These are phyloP conservation scores for Teunomyces tritomae DNA, from an alignment of 805 yeast genomes.

Conservation along the genomic window DNA sequence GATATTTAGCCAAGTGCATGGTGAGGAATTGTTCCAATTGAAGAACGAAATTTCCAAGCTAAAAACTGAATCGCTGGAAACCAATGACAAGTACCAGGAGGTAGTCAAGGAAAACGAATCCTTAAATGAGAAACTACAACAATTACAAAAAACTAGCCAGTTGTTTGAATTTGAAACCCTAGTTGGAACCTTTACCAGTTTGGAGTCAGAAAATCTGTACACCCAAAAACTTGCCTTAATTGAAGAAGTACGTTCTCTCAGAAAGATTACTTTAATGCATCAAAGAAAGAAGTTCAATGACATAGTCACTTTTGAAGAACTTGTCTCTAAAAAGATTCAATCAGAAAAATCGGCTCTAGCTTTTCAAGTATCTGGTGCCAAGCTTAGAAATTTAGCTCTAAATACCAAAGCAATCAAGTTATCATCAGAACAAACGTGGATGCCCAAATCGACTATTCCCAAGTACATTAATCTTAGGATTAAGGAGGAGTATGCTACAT, in stretches of 20 bases:
- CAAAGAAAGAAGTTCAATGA: neutral
- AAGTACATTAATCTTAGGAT: slow-evolving; percentile 17
- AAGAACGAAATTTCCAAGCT: slow-evolving; percentile 9
- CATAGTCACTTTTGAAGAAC: neutral
- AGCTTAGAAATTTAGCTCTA: slow-evolving; percentile 10
- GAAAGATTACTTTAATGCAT: slow-evolving; percentile 25
- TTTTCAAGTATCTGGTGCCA: neutral
- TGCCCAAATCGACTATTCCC: slow-evolving; percentile 12
- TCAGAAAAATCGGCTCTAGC: neutral
- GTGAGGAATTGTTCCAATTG: slow-evolving; percentile 20
- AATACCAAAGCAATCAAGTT: slow-evolving; percentile 12
- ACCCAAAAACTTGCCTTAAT: slow-evolving; percentile 35
- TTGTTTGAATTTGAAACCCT: slow-evolving; percentile 11
- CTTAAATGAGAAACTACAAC: slow-evolving; percentile 13
- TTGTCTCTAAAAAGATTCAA: neutral
- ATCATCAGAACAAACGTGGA: slow-evolving; percentile 10
- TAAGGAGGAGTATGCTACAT: slow-evolving; percentile 13
- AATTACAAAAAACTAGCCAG: slow-evolving; percentile 14
- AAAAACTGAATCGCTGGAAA: neutral
- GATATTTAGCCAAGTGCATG: slow-evolving; percentile 28
- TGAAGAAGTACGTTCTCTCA: slow-evolving; percentile 44
- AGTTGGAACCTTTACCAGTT: slow-evolving; percentile 28
- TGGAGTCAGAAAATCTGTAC: slow-evolving; percentile 31
- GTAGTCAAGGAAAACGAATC: neutral
- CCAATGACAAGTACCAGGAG: neutral